These are phyloP conservation scores for Tarenaya hassleriana DNA, from an alignment of 345 rosid species.

Conservation along the genomic window DNA sequence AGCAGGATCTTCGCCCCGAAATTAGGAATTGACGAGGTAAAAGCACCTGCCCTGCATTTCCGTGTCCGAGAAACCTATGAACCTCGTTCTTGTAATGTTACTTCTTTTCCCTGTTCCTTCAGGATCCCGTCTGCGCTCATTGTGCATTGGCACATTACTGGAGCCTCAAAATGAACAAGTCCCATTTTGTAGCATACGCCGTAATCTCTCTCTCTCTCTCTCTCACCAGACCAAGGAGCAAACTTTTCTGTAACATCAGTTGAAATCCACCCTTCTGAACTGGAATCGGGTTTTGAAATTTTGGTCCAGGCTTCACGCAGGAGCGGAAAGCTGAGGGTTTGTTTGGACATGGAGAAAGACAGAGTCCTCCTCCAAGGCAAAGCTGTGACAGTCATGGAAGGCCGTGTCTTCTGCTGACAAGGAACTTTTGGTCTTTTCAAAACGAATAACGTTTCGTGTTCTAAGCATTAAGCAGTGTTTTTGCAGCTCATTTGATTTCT, in stretches of 20 bases:
- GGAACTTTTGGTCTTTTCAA: too few relatives aligned
- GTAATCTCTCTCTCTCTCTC: conserved; percentile 20
- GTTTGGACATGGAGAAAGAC: conserved; percentile 39
- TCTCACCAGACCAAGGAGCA: background rate
- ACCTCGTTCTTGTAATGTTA: too few relatives aligned
- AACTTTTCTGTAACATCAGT: too few relatives aligned
- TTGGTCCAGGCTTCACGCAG: conserved; percentile 51
- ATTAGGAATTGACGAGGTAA: conserved; percentile 49
- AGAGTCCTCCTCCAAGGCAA: conserved; percentile 60
- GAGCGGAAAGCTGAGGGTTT: conserved; percentile 46
- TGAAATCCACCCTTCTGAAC: too few relatives aligned
- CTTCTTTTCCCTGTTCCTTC: conserved; percentile 3
- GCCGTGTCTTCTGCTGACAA: too few relatives aligned
- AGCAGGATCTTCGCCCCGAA: conserved; percentile 57
- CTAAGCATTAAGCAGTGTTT: too few relatives aligned
- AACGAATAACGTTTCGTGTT: too few relatives aligned
- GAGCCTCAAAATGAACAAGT: conserved; percentile 56
- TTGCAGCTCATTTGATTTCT: too few relatives aligned
- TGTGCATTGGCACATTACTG: conserved; percentile 76
- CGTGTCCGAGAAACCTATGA: too few relatives aligned
- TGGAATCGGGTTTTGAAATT: background rate
- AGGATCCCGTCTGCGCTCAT: conserved; percentile 86
- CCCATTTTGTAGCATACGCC: conserved; percentile 44
- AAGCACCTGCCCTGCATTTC: too few relatives aligned
- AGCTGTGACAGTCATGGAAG: conserved; percentile 60